These are phyloP conservation scores for Narthecium ossifragum DNA, from an alignment of 106 monocot genomes.

Conservation along the genomic window DNA sequence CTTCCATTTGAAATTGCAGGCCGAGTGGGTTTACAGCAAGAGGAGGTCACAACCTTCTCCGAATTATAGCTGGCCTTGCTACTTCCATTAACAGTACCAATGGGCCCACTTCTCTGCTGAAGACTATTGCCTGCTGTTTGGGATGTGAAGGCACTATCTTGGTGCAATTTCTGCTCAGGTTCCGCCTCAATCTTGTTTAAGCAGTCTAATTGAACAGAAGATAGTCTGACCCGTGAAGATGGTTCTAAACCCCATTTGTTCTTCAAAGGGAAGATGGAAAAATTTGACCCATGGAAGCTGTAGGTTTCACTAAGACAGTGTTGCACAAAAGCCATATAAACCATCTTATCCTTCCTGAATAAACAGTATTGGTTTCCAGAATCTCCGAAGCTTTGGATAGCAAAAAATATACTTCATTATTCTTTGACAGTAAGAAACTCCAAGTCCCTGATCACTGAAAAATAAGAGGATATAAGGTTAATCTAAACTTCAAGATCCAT, in stretches of 20 bases:
- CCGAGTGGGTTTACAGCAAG: conserved; percentile 6
- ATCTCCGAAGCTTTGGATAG: too few species aligned
- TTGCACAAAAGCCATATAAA: conserved; percentile 8
- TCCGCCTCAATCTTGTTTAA: background rate
- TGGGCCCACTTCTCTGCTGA: background rate
- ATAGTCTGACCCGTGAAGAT: background rate
- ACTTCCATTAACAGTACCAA: conserved; percentile 7
- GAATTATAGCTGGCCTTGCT: conserved; percentile 2
- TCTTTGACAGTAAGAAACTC: too few species aligned
- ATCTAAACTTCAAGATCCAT: too few species aligned
- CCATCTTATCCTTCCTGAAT: background rate
- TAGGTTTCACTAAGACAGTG: background rate
- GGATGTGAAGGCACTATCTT: background rate
- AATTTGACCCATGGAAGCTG: background rate
- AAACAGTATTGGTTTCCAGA: too few species aligned
- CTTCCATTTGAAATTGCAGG: conserved; percentile 4
- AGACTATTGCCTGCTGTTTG: background rate
- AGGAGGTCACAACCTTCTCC: background rate
- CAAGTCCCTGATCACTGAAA: too few species aligned
- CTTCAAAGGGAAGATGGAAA: background rate
- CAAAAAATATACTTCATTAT: too few species aligned
- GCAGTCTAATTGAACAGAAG: conserved; percentile 16
- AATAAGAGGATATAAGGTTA: too few species aligned
- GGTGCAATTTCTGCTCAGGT: background rate
- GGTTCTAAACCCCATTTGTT: background rate